Percentiles rank a stretch among this genome's conserved stretches.
Conservation (phyloP, 1,139 yeast species). For the Saccharomyces hybrid region DNA sequence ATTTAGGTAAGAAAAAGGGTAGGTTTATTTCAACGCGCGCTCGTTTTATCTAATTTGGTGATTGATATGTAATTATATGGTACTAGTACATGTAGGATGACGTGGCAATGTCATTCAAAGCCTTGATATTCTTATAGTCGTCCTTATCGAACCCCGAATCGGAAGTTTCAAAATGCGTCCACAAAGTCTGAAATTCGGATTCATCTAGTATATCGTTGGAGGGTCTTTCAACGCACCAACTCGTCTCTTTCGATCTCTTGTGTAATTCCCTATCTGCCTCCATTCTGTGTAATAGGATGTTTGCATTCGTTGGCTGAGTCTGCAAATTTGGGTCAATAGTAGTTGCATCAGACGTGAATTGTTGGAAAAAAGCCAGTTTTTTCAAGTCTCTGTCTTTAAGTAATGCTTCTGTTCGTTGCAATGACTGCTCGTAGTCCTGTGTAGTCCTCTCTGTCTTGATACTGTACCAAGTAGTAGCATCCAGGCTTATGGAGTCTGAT, state of each 20-base stretch:
- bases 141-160: conserved; percentile 12
- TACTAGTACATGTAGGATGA: conserved; percentile 4
- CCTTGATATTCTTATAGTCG: conserved; percentile 20
- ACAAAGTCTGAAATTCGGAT: conserved; percentile 20
- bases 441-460: background rate
- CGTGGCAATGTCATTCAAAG: conserved; percentile 14
- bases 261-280: conserved; percentile 31
- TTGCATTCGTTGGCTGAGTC: conserved; percentile 7
- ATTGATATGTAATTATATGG: background rate
- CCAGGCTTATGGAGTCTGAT: background rate
- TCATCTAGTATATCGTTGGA: conserved; percentile 16
- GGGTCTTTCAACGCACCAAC: conserved; percentile 25
- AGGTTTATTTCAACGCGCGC: background rate
- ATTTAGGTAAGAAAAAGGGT: background rate
- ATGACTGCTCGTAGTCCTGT: conserved; percentile 4
- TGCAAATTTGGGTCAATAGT: conserved; percentile 6
- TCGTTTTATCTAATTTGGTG: background rate
- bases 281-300: conserved; percentile 28
- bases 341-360: background rate
- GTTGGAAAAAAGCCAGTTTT: conserved; percentile 8
- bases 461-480: background rate
- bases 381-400: conserved; percentile 10
- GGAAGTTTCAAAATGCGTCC: conserved; percentile 14
- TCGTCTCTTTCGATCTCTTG: conserved; percentile 30
- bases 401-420: conserved; percentile 6